Percentiles rank a stretch among this genome's conserved stretches.
Conservation (phyloP, 164 flowering plant species). For the Protea cynaroides region DNA sequence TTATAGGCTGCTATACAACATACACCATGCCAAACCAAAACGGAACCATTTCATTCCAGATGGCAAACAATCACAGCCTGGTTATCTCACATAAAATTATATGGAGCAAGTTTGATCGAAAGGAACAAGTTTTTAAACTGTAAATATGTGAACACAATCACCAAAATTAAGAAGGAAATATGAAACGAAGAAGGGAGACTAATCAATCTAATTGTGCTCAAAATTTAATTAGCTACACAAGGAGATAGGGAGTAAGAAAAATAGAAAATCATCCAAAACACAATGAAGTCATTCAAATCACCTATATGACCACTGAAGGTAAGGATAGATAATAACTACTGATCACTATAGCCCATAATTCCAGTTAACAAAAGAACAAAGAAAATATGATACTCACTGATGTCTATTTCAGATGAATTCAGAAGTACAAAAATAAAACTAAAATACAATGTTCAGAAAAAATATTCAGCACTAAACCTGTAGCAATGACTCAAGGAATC, state of each 20-base stretch:
- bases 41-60: too few species aligned
- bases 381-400: background rate
- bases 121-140: background rate
- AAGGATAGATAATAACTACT: background rate
- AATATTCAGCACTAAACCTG: conserved; percentile 25
- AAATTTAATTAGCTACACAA: background rate
- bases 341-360: background rate
- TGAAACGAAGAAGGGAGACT: background rate
- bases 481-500: conserved; percentile 5
- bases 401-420: background rate
- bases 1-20: too few species aligned
- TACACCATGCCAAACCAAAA: too few species aligned
- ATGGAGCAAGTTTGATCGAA: background rate
- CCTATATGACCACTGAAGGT: background rate
- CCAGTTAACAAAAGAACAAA: background rate
- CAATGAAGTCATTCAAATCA: background rate
- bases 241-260: background rate
- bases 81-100: too few species aligned
- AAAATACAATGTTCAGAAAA: conserved; percentile 6
- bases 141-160: background rate
- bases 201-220: background rate
- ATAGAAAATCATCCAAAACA: too few species aligned
- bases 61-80: too few species aligned
- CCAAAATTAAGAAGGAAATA: background rate
- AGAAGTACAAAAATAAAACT: background rate